Evolutionary conservation across 2,329 filamentous ascomycete species (phyloP).

Genomic region (Ceratocystis cubensis): DNA sequence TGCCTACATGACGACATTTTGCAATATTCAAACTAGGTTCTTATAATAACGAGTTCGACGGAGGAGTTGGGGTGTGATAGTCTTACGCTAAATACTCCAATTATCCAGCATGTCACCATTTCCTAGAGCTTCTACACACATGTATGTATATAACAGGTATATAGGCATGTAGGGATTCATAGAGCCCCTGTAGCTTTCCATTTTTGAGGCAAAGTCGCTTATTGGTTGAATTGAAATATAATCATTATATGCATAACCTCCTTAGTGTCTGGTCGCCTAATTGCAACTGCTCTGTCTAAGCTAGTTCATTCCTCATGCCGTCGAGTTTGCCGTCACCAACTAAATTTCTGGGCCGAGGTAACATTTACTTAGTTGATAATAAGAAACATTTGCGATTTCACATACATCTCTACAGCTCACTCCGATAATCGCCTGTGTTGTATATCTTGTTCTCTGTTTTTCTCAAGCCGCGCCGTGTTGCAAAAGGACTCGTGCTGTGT

Average conservation of each 20-base stretch:
- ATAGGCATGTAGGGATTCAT: not conserved
- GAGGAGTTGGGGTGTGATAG: not conserved
- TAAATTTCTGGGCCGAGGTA: constrained; percentile 1
- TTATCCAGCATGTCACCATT: not conserved
- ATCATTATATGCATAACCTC: not conserved
- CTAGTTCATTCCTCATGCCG: not conserved
- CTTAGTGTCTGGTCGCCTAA: not conserved
- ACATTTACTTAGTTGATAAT: not conserved
- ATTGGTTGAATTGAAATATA: not conserved
- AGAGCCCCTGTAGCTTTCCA: not conserved
- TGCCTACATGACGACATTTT: not conserved
- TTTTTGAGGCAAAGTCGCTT: not conserved
- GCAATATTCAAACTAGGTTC: not conserved
- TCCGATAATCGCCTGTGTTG: not conserved
- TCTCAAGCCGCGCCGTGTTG: not conserved
- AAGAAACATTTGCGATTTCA: no score
- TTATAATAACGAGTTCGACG: not conserved
- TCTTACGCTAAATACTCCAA: not conserved
- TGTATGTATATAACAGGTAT: not conserved
- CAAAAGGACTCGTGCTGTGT: not conserved
- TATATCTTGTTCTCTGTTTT: not conserved
- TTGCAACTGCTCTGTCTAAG: not conserved
- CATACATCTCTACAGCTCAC: not conserved
- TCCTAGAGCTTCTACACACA: not conserved
- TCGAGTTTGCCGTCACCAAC: not conserved